Conservation (phyloP, 345 rosid species). For the Atalantia buxifolia region DNA sequence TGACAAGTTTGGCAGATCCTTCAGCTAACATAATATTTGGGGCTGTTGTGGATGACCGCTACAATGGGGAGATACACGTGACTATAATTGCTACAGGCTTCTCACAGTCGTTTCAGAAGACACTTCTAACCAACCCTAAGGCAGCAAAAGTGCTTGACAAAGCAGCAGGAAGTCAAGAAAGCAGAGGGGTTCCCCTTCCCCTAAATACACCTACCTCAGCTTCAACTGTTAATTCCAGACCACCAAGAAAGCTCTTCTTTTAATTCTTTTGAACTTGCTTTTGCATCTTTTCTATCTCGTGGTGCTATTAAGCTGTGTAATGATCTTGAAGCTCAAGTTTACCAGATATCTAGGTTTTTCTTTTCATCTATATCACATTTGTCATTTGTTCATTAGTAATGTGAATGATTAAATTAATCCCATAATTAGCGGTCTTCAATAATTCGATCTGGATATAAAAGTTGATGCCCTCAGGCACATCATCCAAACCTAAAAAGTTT, state of each 20-base stretch:
- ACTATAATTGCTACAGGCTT: slow-evolving; percentile 96
- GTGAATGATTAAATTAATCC: not conserved
- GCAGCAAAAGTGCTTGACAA: slow-evolving; percentile 62
- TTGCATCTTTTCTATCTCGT: slow-evolving; percentile 6
- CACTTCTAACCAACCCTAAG: slow-evolving; percentile 70
- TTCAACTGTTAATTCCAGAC: slow-evolving; percentile 45
- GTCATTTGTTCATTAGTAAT: not conserved
- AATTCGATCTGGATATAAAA: not conserved
- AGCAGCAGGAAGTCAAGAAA: slow-evolving; percentile 47
- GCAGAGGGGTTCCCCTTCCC: slow-evolving; percentile 51
- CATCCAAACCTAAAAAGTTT: not conserved
- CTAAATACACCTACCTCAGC: slow-evolving; percentile 41
- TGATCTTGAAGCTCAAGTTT: slow-evolving; percentile 26
- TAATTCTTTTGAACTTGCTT: slow-evolving; percentile 20
- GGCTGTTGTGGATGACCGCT: slow-evolving; percentile 95
- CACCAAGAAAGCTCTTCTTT: slow-evolving; percentile 74
- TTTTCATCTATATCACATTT: not conserved
- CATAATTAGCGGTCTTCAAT: not conserved
- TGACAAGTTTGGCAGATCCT: slow-evolving; percentile 96
- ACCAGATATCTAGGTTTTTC: not conserved
- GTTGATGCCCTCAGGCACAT: not conserved
- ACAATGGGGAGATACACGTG: slow-evolving; percentile 91
- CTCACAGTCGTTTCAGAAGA: slow-evolving; percentile 92
- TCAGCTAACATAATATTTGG: slow-evolving; percentile 99
- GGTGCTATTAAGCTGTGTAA: slow-evolving; percentile 27